Evolutionary conservation across 2,329 filamentous ascomycete species (phyloP).

Genomic region (Ophiostoma ips): DNA sequence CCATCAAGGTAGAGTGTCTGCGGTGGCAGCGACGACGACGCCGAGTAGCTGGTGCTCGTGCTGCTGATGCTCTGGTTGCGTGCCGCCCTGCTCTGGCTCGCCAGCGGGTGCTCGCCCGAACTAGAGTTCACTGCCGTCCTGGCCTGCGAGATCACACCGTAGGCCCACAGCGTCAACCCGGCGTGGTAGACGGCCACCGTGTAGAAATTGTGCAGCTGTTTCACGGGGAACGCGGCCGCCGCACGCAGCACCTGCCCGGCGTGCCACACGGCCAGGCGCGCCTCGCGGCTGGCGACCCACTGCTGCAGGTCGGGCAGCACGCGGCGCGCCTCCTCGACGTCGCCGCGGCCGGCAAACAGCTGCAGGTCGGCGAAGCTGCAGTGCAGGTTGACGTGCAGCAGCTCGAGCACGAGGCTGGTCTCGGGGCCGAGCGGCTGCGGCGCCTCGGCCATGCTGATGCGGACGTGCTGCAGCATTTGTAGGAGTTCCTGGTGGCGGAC

Average conservation of each 20-base stretch:
- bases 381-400: constrained; percentile 50
- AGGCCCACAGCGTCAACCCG: constrained; percentile 54
- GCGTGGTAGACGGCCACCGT: constrained; percentile 58
- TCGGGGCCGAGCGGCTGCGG: neutral
- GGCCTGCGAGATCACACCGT: constrained; percentile 36
- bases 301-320: constrained; percentile 10
- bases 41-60: neutral
- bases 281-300: constrained; percentile 9
- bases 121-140: neutral
- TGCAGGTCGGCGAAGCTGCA: constrained; percentile 52
- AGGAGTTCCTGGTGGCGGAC: constrained; percentile 47
- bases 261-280: constrained; percentile 13
- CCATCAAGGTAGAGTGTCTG: constrained; percentile 39
- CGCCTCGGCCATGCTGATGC: neutral
- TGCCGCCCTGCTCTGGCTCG: neutral
- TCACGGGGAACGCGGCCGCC: constrained; percentile 22
- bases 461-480: constrained; percentile 37
- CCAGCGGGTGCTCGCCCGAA: neutral
- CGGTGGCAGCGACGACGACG: neutral
- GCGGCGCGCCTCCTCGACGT: constrained; percentile 46
- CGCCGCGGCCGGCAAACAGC: constrained; percentile 52
- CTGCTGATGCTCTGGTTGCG: neutral
- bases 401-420: constrained; percentile 32
- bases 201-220: constrained; percentile 49
- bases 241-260: constrained; percentile 13